Base-by-base conservation (phyloP, 1,284 basidiomycete genomes). In the Bondarzewia mesenterica region DNA sequence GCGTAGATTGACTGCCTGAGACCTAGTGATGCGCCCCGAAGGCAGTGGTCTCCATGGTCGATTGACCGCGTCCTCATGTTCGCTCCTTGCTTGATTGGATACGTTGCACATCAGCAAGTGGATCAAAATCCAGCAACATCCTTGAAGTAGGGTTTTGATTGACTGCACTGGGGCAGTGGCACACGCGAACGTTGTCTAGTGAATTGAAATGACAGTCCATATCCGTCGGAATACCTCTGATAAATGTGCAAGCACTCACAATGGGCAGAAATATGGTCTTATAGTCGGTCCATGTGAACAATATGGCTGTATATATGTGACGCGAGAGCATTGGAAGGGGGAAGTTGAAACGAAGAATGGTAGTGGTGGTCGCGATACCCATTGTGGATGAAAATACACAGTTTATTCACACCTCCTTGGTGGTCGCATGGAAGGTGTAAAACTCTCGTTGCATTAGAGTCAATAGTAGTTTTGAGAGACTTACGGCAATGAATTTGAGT, bases 41-140 rank as follows among this genome's bases (percentile, higher is more conserved):
- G 67, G 66, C 23, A 69, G 53, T 1, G 67, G 67, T 32, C 67
- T 53, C 59, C 64, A 63, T 2, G 66, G 63, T 44, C 62, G 61
- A 52, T 68, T 68, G 8, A 60, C 26, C 20, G 48, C 52, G 48
- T 69, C 67, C 48, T 69, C 67, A 4, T 58, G 53, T 3, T 47
- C 49, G 20, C 54, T 54, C n/a, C 56, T 45, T 7, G 54, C 58
- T 48, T 69, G 67, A 50, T 69, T 69, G 12, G 66, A 66, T 10
- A 66, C 57, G 44, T 63, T 63, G 52, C 60, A 62, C 47, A 65
- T 58, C 5, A 68, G 55, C n/a, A 64, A 50, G 45, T 67, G 63
- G 5, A 63, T 41, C 65, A 64, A 67, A n/a, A 58, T 56, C 62
- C 62, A 64, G 7, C 49, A 25, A 32, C 53, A 39, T 27, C 47